Evolutionary conservation across 225 moss, liverwort and hornwort genomes (phyloP).

Genomic region (Polytrichum formosum): DNA sequence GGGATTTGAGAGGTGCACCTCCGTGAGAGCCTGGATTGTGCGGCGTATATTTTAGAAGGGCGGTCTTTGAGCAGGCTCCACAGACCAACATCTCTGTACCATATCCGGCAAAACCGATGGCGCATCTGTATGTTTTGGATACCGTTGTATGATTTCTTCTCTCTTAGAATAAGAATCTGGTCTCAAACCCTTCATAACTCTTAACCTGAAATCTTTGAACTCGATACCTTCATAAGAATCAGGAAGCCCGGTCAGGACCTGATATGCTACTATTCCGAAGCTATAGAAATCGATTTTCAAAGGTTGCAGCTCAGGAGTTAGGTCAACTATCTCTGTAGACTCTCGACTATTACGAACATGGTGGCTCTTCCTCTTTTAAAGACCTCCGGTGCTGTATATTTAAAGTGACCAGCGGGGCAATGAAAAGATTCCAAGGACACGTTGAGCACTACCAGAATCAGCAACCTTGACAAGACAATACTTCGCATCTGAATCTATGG

Average conservation of each 20-base stretch:
- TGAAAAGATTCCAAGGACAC: background rate
- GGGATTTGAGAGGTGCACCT: background rate
- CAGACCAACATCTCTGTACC: background rate
- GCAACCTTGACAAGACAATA: constrained; percentile 23
- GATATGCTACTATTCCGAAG: constrained; percentile 16
- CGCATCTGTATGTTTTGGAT: background rate
- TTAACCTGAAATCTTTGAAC: background rate
- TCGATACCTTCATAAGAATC: background rate
- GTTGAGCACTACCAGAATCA: constrained; percentile 15
- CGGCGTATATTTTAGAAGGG: constrained; percentile 1
- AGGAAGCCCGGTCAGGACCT: constrained; percentile 1
- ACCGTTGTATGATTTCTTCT: background rate
- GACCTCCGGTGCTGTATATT: background rate
- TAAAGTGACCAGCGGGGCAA: rapidly evolving
- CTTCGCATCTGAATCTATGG: background rate
- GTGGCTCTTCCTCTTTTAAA: background rate
- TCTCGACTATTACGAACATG: too few relatives aligned
- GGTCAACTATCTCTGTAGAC: background rate
- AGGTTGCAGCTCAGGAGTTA: background rate
- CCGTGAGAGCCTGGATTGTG: background rate
- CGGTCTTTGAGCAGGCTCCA: background rate
- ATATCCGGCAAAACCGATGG: background rate
- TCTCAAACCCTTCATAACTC: constrained; percentile 2
- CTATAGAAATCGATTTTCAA: constrained; percentile 16
- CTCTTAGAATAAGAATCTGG: background rate